Conservation (phyloP, 768 basidiomycete species). For the Pleurotus salmoneostramineus region DNA sequence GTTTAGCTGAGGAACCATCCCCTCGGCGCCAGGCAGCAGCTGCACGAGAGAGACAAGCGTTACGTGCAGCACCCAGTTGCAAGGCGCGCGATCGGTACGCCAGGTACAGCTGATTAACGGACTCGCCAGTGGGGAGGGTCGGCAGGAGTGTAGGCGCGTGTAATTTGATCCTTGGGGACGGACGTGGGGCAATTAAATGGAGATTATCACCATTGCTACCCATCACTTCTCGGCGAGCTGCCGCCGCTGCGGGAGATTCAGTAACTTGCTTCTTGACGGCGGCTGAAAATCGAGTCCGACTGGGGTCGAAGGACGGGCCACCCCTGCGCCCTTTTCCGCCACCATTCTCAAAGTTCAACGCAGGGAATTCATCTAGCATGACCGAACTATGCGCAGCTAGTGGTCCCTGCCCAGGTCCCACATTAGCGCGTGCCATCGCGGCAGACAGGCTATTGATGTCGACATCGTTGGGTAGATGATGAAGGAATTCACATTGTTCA, state of each 20-base stretch:
- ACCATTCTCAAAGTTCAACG: constrained; percentile 45
- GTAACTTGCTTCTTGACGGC: constrained; percentile 76
- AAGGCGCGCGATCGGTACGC: constrained; percentile 83
- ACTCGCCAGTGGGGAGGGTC: constrained; percentile 82
- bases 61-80: constrained; percentile 89
- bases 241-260: constrained; percentile 26
- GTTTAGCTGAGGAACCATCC: constrained; percentile 93
- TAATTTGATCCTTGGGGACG: constrained; percentile 83
- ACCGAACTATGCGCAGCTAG: constrained; percentile 37
- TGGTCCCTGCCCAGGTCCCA: constrained; percentile 45
- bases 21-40: constrained; percentile 96
- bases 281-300: constrained; percentile 85
- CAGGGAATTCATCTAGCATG: constrained; percentile 70
- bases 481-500: constrained; percentile 94
- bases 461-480: constrained; percentile 83
- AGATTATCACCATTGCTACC: constrained; percentile 58
- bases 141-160: constrained; percentile 82
- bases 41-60: constrained; percentile 90
- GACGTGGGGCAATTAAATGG: constrained; percentile 71
- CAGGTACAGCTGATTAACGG: constrained; percentile 82
- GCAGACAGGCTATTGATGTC: constrained; percentile 69
- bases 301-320: constrained; percentile 66
- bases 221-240: constrained; percentile 53
- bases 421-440: constrained; percentile 62
- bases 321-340: constrained; percentile 35